A percentile compares a stretch with the other conserved stretches of the same genome.
These are phyloP conservation scores for Penicillium paneum DNA, from an alignment of 2,329 filamentous ascomycete species.

Conservation along the genomic window DNA sequence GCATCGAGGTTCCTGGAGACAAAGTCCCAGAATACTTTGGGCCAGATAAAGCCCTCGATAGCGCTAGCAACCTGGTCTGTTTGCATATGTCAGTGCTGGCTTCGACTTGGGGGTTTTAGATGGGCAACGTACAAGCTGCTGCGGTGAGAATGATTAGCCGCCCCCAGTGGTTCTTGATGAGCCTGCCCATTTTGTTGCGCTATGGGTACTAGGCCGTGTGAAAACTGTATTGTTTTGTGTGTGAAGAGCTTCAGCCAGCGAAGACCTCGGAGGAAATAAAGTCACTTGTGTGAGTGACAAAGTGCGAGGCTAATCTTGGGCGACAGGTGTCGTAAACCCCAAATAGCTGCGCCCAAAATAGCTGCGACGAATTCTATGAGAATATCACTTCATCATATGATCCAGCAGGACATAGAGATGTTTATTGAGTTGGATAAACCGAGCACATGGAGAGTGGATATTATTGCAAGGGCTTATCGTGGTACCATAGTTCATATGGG, in stretches of 20 bases:
- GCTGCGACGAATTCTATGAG: not conserved
- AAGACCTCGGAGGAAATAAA: constrained; percentile 14
- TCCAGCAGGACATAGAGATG: not conserved
- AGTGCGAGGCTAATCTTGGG: not conserved
- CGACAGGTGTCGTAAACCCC: not conserved
- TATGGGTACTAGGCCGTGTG: not conserved
- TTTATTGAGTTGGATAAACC: not conserved
- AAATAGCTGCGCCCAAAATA: constrained; percentile 4
- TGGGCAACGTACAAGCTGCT: constrained; percentile 60
- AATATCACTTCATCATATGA: constrained; percentile 3
- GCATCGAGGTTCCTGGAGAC: constrained; percentile 83
- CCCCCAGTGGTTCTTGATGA: constrained; percentile 99
- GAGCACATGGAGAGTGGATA: not conserved
- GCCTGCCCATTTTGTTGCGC: constrained; percentile 70
- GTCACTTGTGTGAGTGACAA: constrained; percentile 1
- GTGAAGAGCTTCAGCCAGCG: constrained; percentile 28
- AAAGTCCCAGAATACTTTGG: constrained; percentile 98
- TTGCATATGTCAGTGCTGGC: not conserved
- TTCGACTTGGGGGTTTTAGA: not conserved
- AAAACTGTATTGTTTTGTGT: not conserved
- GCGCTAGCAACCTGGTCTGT: constrained; percentile 82
- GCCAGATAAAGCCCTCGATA: constrained; percentile 92
- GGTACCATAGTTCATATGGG: constrained; percentile 9
- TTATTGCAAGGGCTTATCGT: constrained; percentile 2
- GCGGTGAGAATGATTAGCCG: constrained; percentile 88